Conservation (phyloP, 164 flowering plant species). For the Umbilicus rupestris region DNA sequence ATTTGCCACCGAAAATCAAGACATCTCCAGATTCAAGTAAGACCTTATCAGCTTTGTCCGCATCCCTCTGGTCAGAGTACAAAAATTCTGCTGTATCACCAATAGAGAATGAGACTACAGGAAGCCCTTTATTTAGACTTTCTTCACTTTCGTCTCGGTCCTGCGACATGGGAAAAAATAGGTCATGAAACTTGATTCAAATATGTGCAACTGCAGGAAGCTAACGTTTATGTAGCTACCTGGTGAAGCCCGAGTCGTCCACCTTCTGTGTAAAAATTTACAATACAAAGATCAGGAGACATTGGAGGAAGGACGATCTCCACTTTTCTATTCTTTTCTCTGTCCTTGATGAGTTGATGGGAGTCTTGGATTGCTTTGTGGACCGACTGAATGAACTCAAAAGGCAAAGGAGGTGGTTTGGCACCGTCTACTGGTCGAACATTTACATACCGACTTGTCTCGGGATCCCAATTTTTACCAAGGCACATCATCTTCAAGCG, state of each 20-base stretch:
- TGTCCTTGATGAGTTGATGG: constrained; percentile 24
- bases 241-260: constrained; percentile 88
- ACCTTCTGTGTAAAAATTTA: constrained; percentile 51
- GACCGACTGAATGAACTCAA: constrained; percentile 36
- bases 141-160: constrained; percentile 63
- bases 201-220: neutral
- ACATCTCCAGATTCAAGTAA: constrained; percentile 74
- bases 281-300: constrained; percentile 65
- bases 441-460: constrained; percentile 33
- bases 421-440: constrained; percentile 39
- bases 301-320: constrained; percentile 41
- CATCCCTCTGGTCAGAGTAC: constrained; percentile 48
- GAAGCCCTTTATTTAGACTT: constrained; percentile 44
- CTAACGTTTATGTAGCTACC: constrained; percentile 23
- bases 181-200: neutral
- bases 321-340: constrained; percentile 8
- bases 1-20: constrained; percentile 76
- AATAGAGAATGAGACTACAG: constrained; percentile 86
- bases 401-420: constrained; percentile 53
- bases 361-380: constrained; percentile 34
- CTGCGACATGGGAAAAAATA: constrained; percentile 22
- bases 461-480: constrained; percentile 80
- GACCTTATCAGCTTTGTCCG: constrained; percentile 39
- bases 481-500: constrained; percentile 82
- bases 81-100: constrained; percentile 76